phyloP scores from a whole-genome alignment of 2,329 filamentous ascomycete species.

The Fusarium heterosporum region DNA sequence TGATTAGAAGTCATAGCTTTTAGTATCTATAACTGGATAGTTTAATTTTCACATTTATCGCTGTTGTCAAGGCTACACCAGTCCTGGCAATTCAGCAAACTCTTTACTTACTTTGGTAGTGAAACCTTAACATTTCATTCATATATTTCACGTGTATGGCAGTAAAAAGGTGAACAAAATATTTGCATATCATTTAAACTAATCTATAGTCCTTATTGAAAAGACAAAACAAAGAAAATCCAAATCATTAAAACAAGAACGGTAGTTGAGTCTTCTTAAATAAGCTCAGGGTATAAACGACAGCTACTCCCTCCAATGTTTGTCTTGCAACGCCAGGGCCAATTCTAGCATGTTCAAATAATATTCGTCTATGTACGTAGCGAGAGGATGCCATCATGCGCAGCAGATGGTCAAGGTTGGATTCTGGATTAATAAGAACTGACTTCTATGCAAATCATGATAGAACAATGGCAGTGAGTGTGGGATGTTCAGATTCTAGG shows the following conservation, averaged over 20 bases:
- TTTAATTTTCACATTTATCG: background rate
- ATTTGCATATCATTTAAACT: conserved; percentile 42
- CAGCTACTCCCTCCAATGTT: conserved; percentile 28
- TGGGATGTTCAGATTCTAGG: conserved; percentile 46
- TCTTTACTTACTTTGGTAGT: background rate
- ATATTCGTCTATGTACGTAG: conserved; percentile 22
- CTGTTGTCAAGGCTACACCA: conserved; percentile 6
- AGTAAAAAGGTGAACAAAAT: conserved; percentile 14
- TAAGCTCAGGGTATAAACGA: conserved; percentile 44
- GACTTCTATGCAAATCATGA: background rate
- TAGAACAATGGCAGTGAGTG: conserved; percentile 1
- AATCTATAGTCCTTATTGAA: conserved; percentile 24
- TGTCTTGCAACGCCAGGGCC: conserved; percentile 32
- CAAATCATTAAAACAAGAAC: conserved; percentile 12
- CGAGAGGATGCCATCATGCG: conserved; percentile 29
- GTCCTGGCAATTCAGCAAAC: background rate
- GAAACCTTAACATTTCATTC: background rate
- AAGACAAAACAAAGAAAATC: conserved; percentile 15
- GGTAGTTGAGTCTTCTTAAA: conserved; percentile 10
- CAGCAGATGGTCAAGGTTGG: conserved; percentile 26
- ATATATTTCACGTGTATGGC: background rate
- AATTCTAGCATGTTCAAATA: conserved; percentile 23
- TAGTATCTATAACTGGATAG: background rate
- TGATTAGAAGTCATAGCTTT: conserved; percentile 3
- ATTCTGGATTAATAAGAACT: conserved; percentile 16